Evolutionary conservation across 495 filamentous ascomycete genomes (phyloP).

Genomic region (Endocarpon pusillum): DNA sequence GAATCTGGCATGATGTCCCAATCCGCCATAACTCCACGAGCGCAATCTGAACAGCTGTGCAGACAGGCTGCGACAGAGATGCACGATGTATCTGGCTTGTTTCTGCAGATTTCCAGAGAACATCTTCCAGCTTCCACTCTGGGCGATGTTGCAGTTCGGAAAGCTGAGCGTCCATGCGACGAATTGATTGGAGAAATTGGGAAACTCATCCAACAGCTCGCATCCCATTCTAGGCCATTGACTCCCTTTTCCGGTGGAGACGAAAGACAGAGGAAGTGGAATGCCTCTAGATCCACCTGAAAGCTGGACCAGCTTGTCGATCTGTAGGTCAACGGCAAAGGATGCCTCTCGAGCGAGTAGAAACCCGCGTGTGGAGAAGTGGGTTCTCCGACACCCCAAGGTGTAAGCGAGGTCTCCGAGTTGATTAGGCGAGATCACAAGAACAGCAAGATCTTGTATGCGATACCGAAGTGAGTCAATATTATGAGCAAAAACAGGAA

Average conservation of each 20-base stretch:
- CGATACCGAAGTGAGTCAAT: neutral
- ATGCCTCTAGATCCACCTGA: neutral
- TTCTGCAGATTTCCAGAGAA: neutral
- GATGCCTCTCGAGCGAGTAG: neutral
- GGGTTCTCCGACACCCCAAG: constrained; percentile 10
- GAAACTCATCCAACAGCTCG: constrained; percentile 1
- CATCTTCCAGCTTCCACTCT: constrained; percentile 3
- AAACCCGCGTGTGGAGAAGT: neutral
- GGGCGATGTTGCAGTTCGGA: neutral
- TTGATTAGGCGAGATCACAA: neutral
- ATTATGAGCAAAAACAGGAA: neutral
- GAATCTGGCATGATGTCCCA: constrained; percentile 6
- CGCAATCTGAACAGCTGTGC: constrained; percentile 10
- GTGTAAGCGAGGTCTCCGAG: constrained; percentile 22
- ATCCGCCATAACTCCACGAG: constrained; percentile 2
- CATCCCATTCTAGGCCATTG: constrained; percentile 8
- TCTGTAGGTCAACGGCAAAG: neutral
- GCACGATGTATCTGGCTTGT: constrained; percentile 2
- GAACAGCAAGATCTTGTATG: neutral
- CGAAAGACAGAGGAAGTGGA: constrained; percentile 3
- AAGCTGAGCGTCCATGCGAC: constrained; percentile 1
- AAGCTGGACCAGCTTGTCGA: neutral
- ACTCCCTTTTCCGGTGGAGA: constrained; percentile 12
- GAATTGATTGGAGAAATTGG: constrained; percentile 1
- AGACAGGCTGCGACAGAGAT: constrained; percentile 7